Percentiles rank a stretch among this genome's conserved stretches.
phyloP scores from a whole-genome alignment of 1,139 yeast species.

The Pneumocystis murina region DNA sequence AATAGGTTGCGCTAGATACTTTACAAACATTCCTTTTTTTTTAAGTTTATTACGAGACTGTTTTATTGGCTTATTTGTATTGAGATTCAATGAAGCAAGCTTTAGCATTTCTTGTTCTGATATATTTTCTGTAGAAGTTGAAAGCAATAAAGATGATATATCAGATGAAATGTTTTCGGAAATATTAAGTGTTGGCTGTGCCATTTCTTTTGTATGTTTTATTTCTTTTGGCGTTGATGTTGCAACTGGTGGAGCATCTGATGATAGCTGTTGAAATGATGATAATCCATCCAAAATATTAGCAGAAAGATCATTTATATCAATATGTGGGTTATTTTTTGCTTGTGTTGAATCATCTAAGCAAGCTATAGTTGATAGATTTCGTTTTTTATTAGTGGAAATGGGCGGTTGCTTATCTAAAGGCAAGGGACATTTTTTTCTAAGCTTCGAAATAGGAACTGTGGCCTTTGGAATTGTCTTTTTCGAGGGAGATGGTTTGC shows the following conservation, averaged over 20 bases:
- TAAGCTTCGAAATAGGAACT: not conserved
- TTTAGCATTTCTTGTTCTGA: not conserved
- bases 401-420: not conserved
- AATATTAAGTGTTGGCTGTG: not conserved
- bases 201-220: not conserved
- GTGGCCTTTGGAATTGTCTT: not conserved
- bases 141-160: not conserved
- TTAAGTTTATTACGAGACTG: not conserved
- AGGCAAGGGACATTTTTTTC: not conserved
- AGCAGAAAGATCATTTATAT: not conserved
- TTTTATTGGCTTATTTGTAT: not conserved
- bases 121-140: not conserved
- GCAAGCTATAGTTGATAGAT: not conserved
- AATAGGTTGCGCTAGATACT: not conserved
- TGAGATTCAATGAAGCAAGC: not conserved
- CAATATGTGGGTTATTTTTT: not conserved
- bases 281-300: not conserved
- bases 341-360: not conserved
- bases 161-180: not conserved
- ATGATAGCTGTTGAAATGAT: not conserved
- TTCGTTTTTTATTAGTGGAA: not conserved
- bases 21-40: not conserved
- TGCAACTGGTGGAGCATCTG: not conserved
- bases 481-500: not conserved
- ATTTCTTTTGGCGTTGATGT: not conserved